Evolutionary conservation across 345 rosid species (phyloP).

Genomic region (Kandelia obovata): DNA sequence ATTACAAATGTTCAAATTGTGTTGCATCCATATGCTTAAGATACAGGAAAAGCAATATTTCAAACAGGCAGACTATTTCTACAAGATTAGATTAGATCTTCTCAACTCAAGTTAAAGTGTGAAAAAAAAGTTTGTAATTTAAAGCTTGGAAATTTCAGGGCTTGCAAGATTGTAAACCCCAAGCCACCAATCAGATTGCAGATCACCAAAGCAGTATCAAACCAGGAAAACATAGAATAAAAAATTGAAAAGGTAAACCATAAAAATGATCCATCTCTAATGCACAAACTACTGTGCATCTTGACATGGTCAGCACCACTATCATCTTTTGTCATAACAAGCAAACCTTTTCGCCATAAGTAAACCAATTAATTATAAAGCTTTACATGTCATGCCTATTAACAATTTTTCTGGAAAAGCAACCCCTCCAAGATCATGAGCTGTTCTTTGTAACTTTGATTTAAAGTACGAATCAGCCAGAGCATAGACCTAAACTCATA

Average conservation of each 20-base stretch:
- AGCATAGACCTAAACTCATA: background rate
- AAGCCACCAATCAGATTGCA: background rate
- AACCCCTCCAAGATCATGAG: too few relatives aligned
- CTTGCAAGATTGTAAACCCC: background rate
- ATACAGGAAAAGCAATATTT: too few relatives aligned
- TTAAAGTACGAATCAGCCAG: background rate
- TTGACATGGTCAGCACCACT: too few relatives aligned
- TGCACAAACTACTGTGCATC: background rate
- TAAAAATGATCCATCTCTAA: conserved; percentile 1
- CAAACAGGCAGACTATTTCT: too few relatives aligned
- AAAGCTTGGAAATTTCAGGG: background rate
- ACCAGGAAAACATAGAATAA: background rate
- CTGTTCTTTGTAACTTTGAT: too few relatives aligned
- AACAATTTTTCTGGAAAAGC: too few relatives aligned
- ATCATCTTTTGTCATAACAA: background rate
- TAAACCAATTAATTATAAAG: background rate
- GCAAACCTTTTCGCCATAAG: background rate
- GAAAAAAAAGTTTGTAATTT: too few relatives aligned
- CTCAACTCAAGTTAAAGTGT: too few relatives aligned
- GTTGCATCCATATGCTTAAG: too few relatives aligned
- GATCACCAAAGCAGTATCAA: background rate
- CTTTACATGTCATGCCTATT: too few relatives aligned
- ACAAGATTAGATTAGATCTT: too few relatives aligned
- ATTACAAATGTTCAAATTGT: background rate
- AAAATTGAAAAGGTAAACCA: background rate